Evolutionary conservation across 768 basidiomycete genomes (phyloP).

Genomic region (Exsudoporus frostii): DNA sequence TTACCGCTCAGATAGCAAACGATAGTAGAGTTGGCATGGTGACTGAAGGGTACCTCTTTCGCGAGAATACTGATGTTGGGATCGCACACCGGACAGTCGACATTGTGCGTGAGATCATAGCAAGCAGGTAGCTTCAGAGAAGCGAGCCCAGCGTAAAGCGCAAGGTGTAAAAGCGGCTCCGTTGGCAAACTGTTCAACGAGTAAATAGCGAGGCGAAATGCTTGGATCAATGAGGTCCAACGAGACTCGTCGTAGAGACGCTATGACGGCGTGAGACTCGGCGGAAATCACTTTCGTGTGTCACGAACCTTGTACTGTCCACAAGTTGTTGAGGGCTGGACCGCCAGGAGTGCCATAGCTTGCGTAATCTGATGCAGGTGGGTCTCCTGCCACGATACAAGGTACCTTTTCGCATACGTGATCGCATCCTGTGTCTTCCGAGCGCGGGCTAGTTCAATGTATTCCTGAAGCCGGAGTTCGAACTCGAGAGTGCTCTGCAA

Average conservation of each 20-base stretch:
- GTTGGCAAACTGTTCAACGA: constrained; percentile 83
- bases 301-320: constrained; percentile 74
- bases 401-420: constrained; percentile 75
- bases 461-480: constrained; percentile 92
- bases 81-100: constrained; percentile 92
- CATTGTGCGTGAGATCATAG: constrained; percentile 63
- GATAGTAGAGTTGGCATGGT: constrained; percentile 94
- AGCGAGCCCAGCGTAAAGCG: constrained; percentile 88
- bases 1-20: constrained; percentile 88
- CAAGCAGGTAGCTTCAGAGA: constrained; percentile 89
- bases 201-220: constrained; percentile 86
- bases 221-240: constrained; percentile 70
- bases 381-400: constrained; percentile 78
- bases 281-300: not conserved
- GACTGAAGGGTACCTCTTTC: constrained; percentile 83
- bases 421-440: constrained; percentile 74
- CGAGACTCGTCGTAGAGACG: constrained; percentile 78
- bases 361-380: constrained; percentile 76
- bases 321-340: constrained; percentile 65
- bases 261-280: constrained; percentile 38
- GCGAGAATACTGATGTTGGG: constrained; percentile 72
- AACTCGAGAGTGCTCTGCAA: constrained; percentile 91
- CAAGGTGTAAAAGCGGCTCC: constrained; percentile 81
- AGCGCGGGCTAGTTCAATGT: constrained; percentile 82
- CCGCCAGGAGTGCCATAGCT: constrained; percentile 75